phyloP scores from a whole-genome alignment of 345 rosid species.

The Gossypium stocksii region DNA sequence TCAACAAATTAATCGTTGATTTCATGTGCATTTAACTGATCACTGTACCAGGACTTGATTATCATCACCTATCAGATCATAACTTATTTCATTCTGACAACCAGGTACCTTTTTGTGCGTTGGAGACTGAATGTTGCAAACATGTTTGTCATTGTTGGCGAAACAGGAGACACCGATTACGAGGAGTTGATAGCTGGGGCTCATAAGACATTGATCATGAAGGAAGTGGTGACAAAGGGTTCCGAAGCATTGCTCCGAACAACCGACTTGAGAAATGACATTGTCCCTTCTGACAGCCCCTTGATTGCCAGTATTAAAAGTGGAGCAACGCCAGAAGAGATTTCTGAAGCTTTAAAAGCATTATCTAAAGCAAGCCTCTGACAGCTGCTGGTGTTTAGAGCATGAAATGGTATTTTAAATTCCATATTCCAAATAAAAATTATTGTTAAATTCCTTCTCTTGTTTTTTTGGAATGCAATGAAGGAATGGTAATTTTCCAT shows the following conservation, averaged over 20 bases:
- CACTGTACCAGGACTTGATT: neutral
- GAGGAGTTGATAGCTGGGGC: slow-evolving; percentile 81
- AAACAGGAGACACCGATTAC: slow-evolving; percentile 79
- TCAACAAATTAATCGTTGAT: too few relatives aligned
- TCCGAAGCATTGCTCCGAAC: slow-evolving; percentile 62
- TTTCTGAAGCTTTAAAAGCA: slow-evolving; percentile 48
- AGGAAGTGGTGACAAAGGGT: slow-evolving; percentile 52
- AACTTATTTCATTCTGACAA: neutral
- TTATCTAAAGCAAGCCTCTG: slow-evolving; percentile 43
- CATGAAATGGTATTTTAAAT: neutral
- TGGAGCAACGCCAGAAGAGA: slow-evolving; percentile 44
- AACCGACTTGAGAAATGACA: slow-evolving; percentile 58
- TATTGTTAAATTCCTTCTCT: neutral
- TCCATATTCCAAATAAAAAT: neutral
- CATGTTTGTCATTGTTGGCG: slow-evolving; percentile 84
- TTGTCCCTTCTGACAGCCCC: slow-evolving; percentile 66
- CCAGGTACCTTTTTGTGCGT: slow-evolving; percentile 82
- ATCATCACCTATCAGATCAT: neutral
- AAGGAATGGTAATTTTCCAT: neutral
- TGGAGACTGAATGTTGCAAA: slow-evolving; percentile 86
- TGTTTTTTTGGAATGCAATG: too few relatives aligned
- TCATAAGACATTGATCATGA: slow-evolving; percentile 70
- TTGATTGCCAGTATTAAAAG: slow-evolving; percentile 41
- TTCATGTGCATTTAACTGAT: neutral
- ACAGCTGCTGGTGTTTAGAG: slow-evolving; percentile 18